Percentiles rank a stretch among this genome's conserved stretches.
These are phyloP conservation scores for Rubia yunnanensis DNA, from an alignment of 257 asterid species.

Conservation along the genomic window DNA sequence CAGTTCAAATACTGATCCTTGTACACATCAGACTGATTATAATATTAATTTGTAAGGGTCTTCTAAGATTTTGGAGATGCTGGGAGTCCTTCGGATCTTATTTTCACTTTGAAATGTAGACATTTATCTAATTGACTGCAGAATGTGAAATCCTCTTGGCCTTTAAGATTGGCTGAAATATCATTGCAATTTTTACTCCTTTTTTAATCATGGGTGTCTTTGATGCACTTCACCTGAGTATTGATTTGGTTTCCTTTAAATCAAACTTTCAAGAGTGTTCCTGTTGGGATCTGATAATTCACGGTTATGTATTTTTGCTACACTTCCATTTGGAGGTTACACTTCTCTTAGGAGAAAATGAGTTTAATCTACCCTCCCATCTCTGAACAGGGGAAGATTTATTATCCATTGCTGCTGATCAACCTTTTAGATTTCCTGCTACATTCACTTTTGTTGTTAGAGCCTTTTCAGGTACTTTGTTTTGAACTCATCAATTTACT, in stretches of 20 bases:
- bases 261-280: background rate
- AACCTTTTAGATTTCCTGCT: slow-evolving; percentile 96
- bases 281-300: background rate
- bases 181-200: background rate
- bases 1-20: background rate
- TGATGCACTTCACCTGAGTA: background rate
- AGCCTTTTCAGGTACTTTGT: slow-evolving; percentile 76
- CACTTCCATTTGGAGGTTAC: background rate
- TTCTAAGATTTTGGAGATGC: slow-evolving; percentile 1
- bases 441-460: slow-evolving; percentile 97
- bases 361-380: slow-evolving; percentile 4
- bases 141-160: background rate
- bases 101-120: background rate
- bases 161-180: background rate
- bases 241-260: background rate
- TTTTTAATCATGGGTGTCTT: background rate
- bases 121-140: background rate
- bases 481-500: background rate
- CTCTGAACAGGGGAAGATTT: slow-evolving; percentile 77
- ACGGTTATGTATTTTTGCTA: background rate
- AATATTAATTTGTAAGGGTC: background rate
- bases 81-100: background rate
- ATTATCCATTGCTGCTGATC: slow-evolving; percentile 90
- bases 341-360: background rate
- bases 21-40: background rate